These are phyloP conservation scores for Oryza punctata DNA, from an alignment of 176 grass and related monocot genomes.

Conservation along the genomic window DNA sequence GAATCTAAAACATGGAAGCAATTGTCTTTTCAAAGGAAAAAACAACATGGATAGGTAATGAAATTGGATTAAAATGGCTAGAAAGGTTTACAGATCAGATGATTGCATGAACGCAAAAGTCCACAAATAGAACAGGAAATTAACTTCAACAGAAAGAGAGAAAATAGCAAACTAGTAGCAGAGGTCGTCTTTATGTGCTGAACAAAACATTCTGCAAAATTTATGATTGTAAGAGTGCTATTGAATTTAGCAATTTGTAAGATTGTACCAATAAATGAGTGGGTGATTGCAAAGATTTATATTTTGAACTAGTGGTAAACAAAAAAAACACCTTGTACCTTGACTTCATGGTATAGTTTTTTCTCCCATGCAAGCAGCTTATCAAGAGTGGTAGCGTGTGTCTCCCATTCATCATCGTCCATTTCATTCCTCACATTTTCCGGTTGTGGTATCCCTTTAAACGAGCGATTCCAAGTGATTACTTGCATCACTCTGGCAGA, in stretches of 20 bases:
- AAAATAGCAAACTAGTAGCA: no score
- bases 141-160: neutral
- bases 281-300: neutral
- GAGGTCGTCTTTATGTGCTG: neutral
- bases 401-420: constrained; percentile 75
- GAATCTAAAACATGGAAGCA: neutral
- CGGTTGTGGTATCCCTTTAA: constrained; percentile 57
- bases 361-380: constrained; percentile 97
- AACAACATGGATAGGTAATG: neutral
- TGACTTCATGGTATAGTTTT: constrained; percentile 92
- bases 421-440: constrained; percentile 59
- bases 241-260: neutral
- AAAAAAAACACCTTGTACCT: constrained; percentile 48
- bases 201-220: neutral
- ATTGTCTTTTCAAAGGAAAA: neutral
- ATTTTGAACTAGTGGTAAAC: constrained; percentile 1
- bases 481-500: constrained; percentile 86
- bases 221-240: neutral
- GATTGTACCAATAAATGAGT: neutral
- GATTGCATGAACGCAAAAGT: neutral
- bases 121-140: neutral
- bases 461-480: constrained; percentile 94
- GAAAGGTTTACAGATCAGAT: constrained; percentile 4
- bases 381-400: constrained; percentile 77
- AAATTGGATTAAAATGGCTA: constrained; percentile 17